Conservation (phyloP, 805 yeast genomes). For the Tetrapisispora iriomotensis region DNA sequence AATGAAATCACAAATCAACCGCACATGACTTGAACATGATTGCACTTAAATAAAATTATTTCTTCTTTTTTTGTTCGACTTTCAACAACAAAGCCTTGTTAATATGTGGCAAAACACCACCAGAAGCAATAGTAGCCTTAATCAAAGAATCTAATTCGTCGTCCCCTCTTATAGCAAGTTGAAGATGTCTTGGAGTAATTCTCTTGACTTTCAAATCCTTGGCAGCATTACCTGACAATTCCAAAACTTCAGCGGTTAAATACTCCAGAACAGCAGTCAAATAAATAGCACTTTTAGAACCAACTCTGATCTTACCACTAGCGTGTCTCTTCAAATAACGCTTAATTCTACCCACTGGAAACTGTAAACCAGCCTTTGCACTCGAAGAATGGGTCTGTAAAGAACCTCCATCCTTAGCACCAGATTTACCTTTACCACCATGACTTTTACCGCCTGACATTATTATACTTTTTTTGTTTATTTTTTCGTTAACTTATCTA, state of each 20-base stretch:
- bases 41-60: not conserved
- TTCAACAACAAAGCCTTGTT: conserved; percentile 72
- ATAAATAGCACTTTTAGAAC: conserved; percentile 92
- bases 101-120: conserved; percentile 96
- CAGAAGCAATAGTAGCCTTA: conserved; percentile 92
- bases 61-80: conserved; percentile 45
- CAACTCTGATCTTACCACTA: conserved; percentile 75
- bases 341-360: conserved; percentile 98
- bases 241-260: conserved; percentile 92
- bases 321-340: conserved; percentile 89
- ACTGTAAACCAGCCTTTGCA: conserved; percentile 89
- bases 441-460: conserved; percentile 97
- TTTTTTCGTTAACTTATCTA: not conserved
- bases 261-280: conserved; percentile 93
- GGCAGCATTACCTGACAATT: conserved; percentile 97
- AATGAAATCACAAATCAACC: too few relatives aligned
- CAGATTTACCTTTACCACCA: conserved; percentile 95
- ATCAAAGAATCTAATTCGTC: conserved; percentile 92
- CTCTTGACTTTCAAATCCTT: conserved; percentile 91
- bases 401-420: conserved; percentile 56
- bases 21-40: too few relatives aligned
- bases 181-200: conserved; percentile 95
- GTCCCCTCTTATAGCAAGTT: conserved; percentile 95
- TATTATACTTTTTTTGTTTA: not conserved
- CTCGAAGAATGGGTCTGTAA: conserved; percentile 67